Percentiles rank a stretch among this genome's conserved stretches.
phyloP scores from a whole-genome alignment of 1,284 basidiomycete species.

The Butyriboletus regius region DNA sequence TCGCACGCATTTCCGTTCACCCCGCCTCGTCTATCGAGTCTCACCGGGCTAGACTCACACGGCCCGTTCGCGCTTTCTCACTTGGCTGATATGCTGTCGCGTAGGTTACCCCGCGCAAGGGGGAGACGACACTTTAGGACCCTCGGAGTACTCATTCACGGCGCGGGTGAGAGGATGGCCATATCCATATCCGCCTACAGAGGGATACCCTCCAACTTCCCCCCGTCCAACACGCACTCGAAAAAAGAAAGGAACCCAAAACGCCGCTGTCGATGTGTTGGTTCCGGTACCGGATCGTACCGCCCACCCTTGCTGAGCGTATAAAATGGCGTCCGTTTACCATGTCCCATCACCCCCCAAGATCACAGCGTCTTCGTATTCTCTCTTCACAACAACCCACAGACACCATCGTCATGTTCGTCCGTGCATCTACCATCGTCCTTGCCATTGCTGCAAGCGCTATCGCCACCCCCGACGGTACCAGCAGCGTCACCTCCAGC shows the following conservation, averaged over 20 bases:
- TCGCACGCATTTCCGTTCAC: constrained; percentile 9
- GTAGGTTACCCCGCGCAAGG: neutral
- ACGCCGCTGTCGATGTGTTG: constrained; percentile 12
- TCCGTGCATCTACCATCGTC: constrained; percentile 10
- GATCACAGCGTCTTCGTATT: neutral
- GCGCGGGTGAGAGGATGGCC: constrained; percentile 5
- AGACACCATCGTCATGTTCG: constrained; percentile 9
- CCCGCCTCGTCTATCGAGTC: constrained; percentile 1
- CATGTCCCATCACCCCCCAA: neutral
- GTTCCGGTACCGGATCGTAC: constrained; percentile 4
- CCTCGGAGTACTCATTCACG: neutral
- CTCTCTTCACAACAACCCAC: neutral
- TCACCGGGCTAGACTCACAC: neutral
- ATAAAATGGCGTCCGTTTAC: constrained; percentile 12
- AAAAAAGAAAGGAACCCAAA: constrained; percentile 14
- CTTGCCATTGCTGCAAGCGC: constrained; percentile 11
- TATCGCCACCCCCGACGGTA: constrained; percentile 4
- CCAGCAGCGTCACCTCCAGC: neutral
- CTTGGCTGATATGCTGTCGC: constrained; percentile 7
- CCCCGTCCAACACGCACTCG: constrained; percentile 8
- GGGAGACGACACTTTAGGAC: neutral
- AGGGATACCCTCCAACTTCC: neutral
- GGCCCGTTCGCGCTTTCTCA: constrained; percentile 3
- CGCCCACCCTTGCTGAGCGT: neutral
- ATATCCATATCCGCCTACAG: constrained; percentile 18